Base-by-base conservation (phyloP, 1,139 yeast genomes). In the Geotrichum macrosporum region DNA sequence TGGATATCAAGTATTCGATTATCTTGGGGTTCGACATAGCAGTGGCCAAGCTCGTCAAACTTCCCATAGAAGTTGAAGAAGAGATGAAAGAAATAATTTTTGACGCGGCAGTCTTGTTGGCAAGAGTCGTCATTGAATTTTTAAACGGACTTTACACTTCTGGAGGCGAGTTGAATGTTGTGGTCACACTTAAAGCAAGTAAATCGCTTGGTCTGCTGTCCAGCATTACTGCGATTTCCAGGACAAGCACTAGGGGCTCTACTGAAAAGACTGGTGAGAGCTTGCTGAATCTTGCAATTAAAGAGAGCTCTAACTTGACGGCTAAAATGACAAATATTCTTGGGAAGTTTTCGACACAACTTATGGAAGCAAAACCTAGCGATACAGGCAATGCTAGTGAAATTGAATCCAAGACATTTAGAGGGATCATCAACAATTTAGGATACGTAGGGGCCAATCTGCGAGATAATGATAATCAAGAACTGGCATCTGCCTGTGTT, bases 161-260 rank as follows among this genome's bases (percentile, higher is more conserved):
- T 13, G 32, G 35, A 4, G 45, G 43, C 5, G 41, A 41, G 22
- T 40, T 46, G 16, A 48, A 48, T 35, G 39, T 40, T 9, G 29
- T 51, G 16, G 38, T 45, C 5, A 16, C 53, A n/a, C 39, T 57
- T 20, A 52, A 52, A 24, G 46, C 50, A 4, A 50, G 56, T 21
- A 55, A 54, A 26, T 46, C 51, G 3, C 40, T 57, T 21, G 60
- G 60, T 2, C 39, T 56, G 5, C 38, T 54, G 12, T 50, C 59
- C 3, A 43, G 54, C 16, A 37, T 41, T 22, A 9, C 32, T 6
- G 15, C 22, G 9, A n/a, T 27, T n/a, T n/a, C n/a, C n/a, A n/a
- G n/a, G 27, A 24, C 27, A 24, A 24, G 6, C 9, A 10, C 6
- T 10, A 6, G 10, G 27, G 10, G 27, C 26, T 19, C 13, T 12